These are phyloP conservation scores for Paramecium primaurelia DNA, from an alignment of 73 alveolate species.

Conservation along the genomic window DNA sequence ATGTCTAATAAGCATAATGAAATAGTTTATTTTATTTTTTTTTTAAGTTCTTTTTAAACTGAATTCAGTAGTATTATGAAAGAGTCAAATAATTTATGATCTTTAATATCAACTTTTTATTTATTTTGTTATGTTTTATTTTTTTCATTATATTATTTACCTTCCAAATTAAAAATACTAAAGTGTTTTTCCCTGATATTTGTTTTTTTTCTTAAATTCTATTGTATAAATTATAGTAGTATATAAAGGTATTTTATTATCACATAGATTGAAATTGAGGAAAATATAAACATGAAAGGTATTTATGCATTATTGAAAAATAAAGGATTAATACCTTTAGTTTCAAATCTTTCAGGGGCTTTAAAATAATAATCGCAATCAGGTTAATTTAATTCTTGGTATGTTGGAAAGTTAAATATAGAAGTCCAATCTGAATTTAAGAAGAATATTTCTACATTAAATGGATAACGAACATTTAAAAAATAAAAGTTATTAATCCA, in stretches of 20 bases:
- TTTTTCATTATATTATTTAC: neutral
- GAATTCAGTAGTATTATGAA: neutral
- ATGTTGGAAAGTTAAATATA: neutral
- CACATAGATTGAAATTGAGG: neutral
- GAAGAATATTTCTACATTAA: neutral
- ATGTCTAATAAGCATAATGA: neutral
- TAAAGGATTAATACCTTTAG: neutral
- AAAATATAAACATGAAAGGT: neutral
- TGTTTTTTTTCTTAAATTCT: neutral
- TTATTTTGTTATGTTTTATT: neutral
- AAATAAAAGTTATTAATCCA: slow-evolving; percentile 33
- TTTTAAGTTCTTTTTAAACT: neutral
- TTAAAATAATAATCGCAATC: neutral
- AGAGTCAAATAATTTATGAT: neutral
- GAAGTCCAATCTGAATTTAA: neutral
- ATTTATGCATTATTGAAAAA: neutral
- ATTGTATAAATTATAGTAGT: neutral
- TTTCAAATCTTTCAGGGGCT: neutral
- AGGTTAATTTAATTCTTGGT: neutral
- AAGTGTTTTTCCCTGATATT: neutral
- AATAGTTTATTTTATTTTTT: neutral
- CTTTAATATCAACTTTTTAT: neutral
- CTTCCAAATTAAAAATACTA: neutral
- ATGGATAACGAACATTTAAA: neutral
- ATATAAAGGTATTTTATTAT: neutral